A percentile compares a stretch with the other conserved stretches of the same genome.
These are phyloP conservation scores for Bondarzewia mesenterica DNA, from an alignment of 1,284 basidiomycete genomes.

Conservation along the genomic window DNA sequence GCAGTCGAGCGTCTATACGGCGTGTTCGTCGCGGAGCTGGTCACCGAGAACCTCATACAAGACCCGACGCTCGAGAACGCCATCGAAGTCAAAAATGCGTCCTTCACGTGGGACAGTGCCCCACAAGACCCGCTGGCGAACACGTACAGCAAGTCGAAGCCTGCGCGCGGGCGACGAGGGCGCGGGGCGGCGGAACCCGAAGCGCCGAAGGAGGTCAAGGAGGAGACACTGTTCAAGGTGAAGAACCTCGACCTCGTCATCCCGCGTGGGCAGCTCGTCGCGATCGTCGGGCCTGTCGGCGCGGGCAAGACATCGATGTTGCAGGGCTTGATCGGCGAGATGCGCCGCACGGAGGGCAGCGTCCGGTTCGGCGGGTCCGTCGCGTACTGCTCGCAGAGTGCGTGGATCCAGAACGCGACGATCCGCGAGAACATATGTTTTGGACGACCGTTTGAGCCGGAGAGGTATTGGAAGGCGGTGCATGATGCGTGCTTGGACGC, in stretches of 20 bases:
- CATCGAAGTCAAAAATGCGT: slow-evolving; percentile 55
- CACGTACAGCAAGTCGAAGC: not conserved
- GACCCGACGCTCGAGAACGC: slow-evolving; percentile 52
- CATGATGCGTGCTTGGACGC: slow-evolving; percentile 68
- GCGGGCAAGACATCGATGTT: slow-evolving; percentile 69
- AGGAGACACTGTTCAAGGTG: slow-evolving; percentile 40
- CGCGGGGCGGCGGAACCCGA: not conserved
- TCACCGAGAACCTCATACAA: slow-evolving; percentile 44
- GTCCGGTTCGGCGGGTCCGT: slow-evolving; percentile 55
- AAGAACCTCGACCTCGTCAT: slow-evolving; percentile 55
- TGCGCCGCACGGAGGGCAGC: slow-evolving; percentile 55
- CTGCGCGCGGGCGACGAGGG: not conserved
- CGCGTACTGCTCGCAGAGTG: slow-evolving; percentile 47
- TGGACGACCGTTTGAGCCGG: slow-evolving; percentile 73
- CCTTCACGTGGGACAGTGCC: slow-evolving; percentile 82
- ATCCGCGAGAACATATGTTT: slow-evolving; percentile 83
- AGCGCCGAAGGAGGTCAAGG: not conserved
- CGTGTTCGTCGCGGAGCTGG: slow-evolving; percentile 74
- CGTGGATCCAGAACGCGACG: slow-evolving; percentile 64
- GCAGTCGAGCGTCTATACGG: slow-evolving; percentile 62
- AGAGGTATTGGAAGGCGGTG: slow-evolving; percentile 72
- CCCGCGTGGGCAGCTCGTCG: slow-evolving; percentile 66
- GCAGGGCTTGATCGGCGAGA: slow-evolving; percentile 77
- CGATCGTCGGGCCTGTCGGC: slow-evolving; percentile 63
- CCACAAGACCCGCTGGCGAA: slow-evolving; percentile 27